Percentiles rank a stretch among this genome's conserved stretches.
Evolutionary conservation across 805 yeast species (phyloP).

Genomic region (Metschnikowia anglica): DNA sequence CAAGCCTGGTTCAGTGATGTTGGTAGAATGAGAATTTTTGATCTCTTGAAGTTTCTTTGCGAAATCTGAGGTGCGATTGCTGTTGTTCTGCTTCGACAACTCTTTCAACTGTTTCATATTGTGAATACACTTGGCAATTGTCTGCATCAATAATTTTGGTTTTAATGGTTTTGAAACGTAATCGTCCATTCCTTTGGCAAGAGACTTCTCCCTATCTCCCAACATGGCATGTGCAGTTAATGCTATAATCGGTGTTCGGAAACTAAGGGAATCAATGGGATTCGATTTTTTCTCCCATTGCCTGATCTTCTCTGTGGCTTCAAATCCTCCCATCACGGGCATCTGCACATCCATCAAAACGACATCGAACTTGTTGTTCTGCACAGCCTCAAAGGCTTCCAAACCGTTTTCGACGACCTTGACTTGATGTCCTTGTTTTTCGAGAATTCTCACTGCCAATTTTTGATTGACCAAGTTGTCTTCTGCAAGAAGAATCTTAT

Average conservation of each 20-base stretch:
- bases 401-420: constrained; percentile 84
- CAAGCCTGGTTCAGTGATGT: constrained; percentile 5
- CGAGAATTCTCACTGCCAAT: constrained; percentile 79
- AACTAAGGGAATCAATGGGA: constrained; percentile 65
- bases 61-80: constrained; percentile 45
- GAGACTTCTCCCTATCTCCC: constrained; percentile 84
- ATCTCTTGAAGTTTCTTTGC: constrained; percentile 45
- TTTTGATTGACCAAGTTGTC: constrained; percentile 87
- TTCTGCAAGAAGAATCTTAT: constrained; percentile 76
- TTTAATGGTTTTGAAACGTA: constrained; percentile 85
- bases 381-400: constrained; percentile 76
- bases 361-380: constrained; percentile 68
- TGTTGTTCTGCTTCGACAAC: constrained; percentile 47
- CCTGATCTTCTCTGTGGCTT: constrained; percentile 81
- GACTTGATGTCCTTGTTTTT: constrained; percentile 81
- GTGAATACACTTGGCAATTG: constrained; percentile 80
- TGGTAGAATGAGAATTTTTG: constrained; percentile 21
- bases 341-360: constrained; percentile 91
- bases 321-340: constrained; percentile 96
- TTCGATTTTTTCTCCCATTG: constrained; percentile 83
- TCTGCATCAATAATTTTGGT: constrained; percentile 78
- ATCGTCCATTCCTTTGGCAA: constrained; percentile 91
- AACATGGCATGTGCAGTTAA: constrained; percentile 93
- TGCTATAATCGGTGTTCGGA: constrained; percentile 85
- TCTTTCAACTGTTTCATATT: constrained; percentile 63